phyloP scores from a whole-genome alignment of 2,329 filamentous ascomycete species.

The Juglanconis sp. region DNA sequence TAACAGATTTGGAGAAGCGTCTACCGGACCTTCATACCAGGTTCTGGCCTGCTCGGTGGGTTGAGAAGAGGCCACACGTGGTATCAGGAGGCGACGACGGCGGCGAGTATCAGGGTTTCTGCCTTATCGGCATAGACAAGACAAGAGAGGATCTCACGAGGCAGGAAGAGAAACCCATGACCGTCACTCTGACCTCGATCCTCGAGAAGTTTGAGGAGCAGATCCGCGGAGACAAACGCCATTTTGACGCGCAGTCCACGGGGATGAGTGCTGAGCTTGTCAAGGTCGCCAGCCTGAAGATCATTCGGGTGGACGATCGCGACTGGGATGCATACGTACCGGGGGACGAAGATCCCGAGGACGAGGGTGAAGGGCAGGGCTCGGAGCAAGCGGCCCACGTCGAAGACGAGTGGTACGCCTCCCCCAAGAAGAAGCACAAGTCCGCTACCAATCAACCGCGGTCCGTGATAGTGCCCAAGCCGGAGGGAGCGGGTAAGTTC shows the following conservation, averaged over 20 bases:
- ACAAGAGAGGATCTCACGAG: slow-evolving; percentile 26
- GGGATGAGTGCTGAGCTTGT: slow-evolving; percentile 46
- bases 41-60: slow-evolving; percentile 63
- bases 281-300: slow-evolving; percentile 35
- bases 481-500: slow-evolving; percentile 43
- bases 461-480: slow-evolving; percentile 20
- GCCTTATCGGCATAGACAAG: slow-evolving; percentile 56
- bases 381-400: not conserved
- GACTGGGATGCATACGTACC: slow-evolving; percentile 47
- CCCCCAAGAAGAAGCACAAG: slow-evolving; percentile 19
- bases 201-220: slow-evolving; percentile 47
- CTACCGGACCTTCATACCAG: slow-evolving; percentile 50
- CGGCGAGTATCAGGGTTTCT: slow-evolving; percentile 56
- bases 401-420: slow-evolving; percentile 3
- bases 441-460: slow-evolving; percentile 17
- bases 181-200: slow-evolving; percentile 40
- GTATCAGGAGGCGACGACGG: slow-evolving; percentile 26
- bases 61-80: slow-evolving; percentile 29
- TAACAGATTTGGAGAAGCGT: slow-evolving; percentile 56
- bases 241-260: slow-evolving; percentile 46
- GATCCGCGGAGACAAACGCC: slow-evolving; percentile 42
- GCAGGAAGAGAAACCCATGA: slow-evolving; percentile 40
- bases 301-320: slow-evolving; percentile 43
- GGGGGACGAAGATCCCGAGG: slow-evolving; percentile 38
- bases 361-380: slow-evolving; percentile 37